Evolutionary conservation across 2,329 filamentous ascomycete species (phyloP), one percentile per base, ranked within the genome.

Genomic region (Eurotiales sp.): DNA sequence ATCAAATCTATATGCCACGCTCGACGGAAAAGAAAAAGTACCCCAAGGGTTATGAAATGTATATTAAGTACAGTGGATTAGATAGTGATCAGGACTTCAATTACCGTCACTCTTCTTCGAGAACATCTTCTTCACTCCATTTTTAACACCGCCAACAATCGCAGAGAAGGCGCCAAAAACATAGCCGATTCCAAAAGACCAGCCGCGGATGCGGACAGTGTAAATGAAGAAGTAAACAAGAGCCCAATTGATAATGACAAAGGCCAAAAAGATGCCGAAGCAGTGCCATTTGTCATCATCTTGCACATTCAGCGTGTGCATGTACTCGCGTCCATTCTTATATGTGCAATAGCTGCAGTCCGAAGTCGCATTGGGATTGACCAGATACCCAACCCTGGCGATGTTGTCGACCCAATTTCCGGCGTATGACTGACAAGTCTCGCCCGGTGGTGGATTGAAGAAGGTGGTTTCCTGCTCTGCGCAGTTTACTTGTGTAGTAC

Each of bases 191-290:
- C 86, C 87, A 66, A 90, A 90, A 19, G 70, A 80, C 85, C 85
- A 90, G 7, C 84, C 80, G 56, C 77, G 78, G 50, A 90, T 80
- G 15, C 87, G 77, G 6, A 88, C 84, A 2, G 82, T 85, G 69
- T 86, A 90, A 51, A 90, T 83, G 63, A 90, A 89, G 69, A 89
- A 88, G 65, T 87, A 88, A 1, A 89, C 85, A 49, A 90, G 67
- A 36, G 77, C 71, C 83, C 83, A 89, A 62, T 89, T 90, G 46
- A 80, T 84, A 12, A 86, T 71, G 47, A 81, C 82, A 64, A 89
- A 90, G 1, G 80, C 82, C 8, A 88, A 59, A 72, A 90, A 88
- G 54, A 90, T 84, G 7, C 85, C 87, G 59, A 89, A 86, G 64
- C 85, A 75, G 39, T 80, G 71, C 87, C 87, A 90, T 70, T 88